Evolutionary conservation across 2,329 filamentous ascomycete genomes (phyloP).

Genomic region (Diaporthe vaccinii): DNA sequence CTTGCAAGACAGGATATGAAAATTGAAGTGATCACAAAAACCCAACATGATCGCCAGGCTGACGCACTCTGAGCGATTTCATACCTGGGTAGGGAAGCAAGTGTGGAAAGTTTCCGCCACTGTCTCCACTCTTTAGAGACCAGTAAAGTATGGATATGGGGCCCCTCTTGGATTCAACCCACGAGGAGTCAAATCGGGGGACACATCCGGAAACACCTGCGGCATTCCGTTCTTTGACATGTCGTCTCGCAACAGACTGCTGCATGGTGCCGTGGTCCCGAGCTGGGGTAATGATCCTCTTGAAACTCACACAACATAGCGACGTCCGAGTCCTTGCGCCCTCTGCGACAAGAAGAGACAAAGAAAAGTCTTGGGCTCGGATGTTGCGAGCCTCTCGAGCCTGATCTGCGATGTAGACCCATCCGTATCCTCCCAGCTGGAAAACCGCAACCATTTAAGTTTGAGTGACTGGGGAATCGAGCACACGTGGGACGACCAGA

Average conservation of each 20-base stretch:
- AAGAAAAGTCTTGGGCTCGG: not conserved
- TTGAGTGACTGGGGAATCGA: slow-evolving; percentile 4
- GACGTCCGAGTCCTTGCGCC: not conserved
- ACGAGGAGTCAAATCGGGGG: not conserved
- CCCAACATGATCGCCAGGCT: not conserved
- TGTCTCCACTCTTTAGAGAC: not conserved
- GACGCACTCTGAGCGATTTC: not conserved
- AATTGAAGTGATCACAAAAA: not conserved
- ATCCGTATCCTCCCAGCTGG: not conserved
- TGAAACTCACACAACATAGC: not conserved
- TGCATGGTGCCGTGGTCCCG: not conserved
- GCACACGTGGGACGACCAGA: not conserved
- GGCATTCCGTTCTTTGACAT: not conserved
- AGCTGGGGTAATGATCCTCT: not conserved
- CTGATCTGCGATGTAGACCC: not conserved
- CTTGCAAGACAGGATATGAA: no score
- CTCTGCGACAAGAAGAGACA: not conserved
- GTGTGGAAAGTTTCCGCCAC: not conserved
- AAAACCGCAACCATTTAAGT: slow-evolving; percentile 1
- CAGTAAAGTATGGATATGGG: not conserved
- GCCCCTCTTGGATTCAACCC: not conserved
- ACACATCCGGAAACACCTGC: no score
- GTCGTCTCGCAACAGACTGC: not conserved
- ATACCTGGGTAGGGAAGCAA: no score
- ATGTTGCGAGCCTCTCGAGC: not conserved